These are phyloP conservation scores for Fusarium succisae DNA, from an alignment of 2,329 filamentous ascomycete genomes.

Conservation along the genomic window DNA sequence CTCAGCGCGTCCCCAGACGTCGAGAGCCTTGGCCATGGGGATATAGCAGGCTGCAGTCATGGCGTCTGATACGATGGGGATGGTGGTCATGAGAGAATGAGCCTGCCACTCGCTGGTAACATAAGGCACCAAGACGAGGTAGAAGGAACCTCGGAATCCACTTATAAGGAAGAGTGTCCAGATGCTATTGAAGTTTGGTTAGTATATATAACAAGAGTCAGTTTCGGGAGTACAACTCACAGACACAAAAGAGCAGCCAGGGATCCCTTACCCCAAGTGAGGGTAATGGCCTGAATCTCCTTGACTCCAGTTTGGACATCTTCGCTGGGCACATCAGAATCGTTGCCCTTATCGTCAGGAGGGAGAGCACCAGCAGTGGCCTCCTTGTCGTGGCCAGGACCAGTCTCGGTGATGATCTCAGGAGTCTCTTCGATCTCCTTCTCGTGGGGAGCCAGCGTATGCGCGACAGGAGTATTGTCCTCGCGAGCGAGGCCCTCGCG, in stretches of 20 bases:
- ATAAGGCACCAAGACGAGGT: conserved; percentile 54
- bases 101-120: conserved; percentile 60
- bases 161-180: conserved; percentile 63
- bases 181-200: conserved; percentile 43
- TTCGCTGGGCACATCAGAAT: conserved; percentile 23
- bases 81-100: conserved; percentile 64
- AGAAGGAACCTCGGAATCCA: conserved; percentile 56
- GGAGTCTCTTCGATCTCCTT: conserved; percentile 12
- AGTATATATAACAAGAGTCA: neutral
- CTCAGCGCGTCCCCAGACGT: conserved; percentile 70
- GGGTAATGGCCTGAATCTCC: conserved; percentile 53
- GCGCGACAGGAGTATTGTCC: conserved; percentile 19
- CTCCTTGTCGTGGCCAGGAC: conserved; percentile 18
- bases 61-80: conserved; percentile 62
- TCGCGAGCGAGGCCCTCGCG: conserved; percentile 12
- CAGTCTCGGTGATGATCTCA: neutral
- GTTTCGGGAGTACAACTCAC: conserved; percentile 37
- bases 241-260: conserved; percentile 46
- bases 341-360: conserved; percentile 16
- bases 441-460: conserved; percentile 19
- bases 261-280: conserved; percentile 52
- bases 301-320: conserved; percentile 51
- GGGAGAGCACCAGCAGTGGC: conserved; percentile 7
- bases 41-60: conserved; percentile 69
- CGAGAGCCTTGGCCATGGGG: conserved; percentile 68